Conservation (phyloP, 768 basidiomycete species). For the Rhizopogon vulgaris region DNA sequence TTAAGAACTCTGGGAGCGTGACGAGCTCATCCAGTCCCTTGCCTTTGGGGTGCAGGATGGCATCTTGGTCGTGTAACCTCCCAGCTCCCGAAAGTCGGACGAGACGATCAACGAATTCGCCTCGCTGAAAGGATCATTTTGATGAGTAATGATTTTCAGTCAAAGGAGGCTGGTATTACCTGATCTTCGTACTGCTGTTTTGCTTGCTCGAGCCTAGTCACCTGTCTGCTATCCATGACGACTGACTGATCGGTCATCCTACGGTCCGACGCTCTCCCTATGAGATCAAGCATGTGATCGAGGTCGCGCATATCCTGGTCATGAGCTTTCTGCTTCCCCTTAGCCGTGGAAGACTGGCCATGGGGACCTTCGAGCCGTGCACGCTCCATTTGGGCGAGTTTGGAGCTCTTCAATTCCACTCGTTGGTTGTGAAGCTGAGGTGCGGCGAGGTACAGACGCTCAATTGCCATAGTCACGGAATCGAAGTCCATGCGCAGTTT, state of each 20-base stretch:
- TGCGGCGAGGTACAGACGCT: conserved; percentile 76
- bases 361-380: conserved; percentile 43
- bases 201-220: conserved; percentile 46
- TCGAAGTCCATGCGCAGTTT: conserved; percentile 74
- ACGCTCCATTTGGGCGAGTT: conserved; percentile 67
- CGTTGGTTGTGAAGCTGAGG: conserved; percentile 91
- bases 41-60: conserved; percentile 28
- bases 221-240: conserved; percentile 55
- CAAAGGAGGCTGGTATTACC: conserved; percentile 33
- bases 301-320: conserved; percentile 46
- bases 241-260: conserved; percentile 68
- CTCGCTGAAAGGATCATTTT: conserved; percentile 39
- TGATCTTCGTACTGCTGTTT: conserved; percentile 56
- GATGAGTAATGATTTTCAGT: not conserved
- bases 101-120: conserved; percentile 71
- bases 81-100: conserved; percentile 66
- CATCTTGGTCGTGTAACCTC: conserved; percentile 77
- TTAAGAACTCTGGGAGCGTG: conserved; percentile 52
- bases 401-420: conserved; percentile 75
- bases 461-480: conserved; percentile 80
- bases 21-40: conserved; percentile 16
- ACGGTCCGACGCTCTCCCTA: conserved; percentile 66
- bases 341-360: conserved; percentile 17
- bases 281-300: conserved; percentile 63
- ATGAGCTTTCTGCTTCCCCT: conserved; percentile 44